phyloP scores from a whole-genome alignment of 2,329 filamentous ascomycete genomes.

The Sarocladiaceae sp. region DNA sequence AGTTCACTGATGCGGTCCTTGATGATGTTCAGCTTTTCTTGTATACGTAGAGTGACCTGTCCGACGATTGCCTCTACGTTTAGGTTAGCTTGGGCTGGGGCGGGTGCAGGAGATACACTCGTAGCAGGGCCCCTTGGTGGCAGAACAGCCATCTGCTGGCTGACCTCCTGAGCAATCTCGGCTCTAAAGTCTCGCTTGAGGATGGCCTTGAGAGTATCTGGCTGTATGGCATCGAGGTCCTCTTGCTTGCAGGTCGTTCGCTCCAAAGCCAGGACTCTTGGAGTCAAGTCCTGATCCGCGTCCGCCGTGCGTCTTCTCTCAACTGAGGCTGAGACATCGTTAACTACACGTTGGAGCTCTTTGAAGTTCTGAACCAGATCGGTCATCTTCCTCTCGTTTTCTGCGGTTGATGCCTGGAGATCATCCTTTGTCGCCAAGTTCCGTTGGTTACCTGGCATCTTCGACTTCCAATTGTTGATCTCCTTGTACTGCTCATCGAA shows the following conservation, averaged over 20 bases:
- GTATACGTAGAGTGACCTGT: too few species aligned
- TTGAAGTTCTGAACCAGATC: not conserved
- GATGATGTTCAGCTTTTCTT: too few species aligned
- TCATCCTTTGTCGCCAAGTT: not conserved
- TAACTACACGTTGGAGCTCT: not conserved
- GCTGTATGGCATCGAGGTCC: not conserved
- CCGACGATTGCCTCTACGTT: not conserved
- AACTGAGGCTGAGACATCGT: not conserved
- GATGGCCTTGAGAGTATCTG: not conserved
- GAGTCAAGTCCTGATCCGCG: not conserved
- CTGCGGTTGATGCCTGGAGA: not conserved
- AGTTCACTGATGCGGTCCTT: too few species aligned
- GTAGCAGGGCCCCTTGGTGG: not conserved
- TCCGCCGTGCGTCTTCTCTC: too few species aligned
- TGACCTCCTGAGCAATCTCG: not conserved
- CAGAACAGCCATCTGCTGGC: not conserved
- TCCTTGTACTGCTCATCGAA: not conserved
- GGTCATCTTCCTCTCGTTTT: too few species aligned
- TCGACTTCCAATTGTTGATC: not conserved
- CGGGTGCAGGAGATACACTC: not conserved
- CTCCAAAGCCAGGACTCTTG: not conserved
- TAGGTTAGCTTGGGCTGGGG: not conserved
- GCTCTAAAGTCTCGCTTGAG: not conserved
- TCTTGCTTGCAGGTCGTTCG: not conserved
- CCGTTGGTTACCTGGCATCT: not conserved